These are phyloP conservation scores for Aspergillus fructus DNA, from an alignment of 2,329 filamentous ascomycete species.

Conservation along the genomic window DNA sequence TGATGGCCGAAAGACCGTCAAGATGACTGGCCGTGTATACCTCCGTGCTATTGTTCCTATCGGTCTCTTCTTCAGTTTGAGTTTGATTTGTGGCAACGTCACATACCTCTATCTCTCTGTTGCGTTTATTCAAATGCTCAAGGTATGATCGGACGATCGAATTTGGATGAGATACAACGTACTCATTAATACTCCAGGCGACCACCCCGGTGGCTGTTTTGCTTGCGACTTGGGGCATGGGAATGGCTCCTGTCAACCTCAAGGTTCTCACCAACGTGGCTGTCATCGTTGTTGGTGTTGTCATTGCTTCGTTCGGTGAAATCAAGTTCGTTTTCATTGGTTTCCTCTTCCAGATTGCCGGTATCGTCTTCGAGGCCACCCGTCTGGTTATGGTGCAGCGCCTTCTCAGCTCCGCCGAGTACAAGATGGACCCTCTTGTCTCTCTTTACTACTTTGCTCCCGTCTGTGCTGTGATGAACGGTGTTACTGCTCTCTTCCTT, in stretches of 20 bases:
- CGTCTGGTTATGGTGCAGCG: conserved; percentile 84
- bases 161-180: not conserved
- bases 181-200: conserved; percentile 56
- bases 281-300: conserved; percentile 88
- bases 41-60: conserved; percentile 91
- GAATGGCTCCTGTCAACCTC: conserved; percentile 78
- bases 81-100: conserved; percentile 92
- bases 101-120: conserved; percentile 93
- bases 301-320: conserved; percentile 93
- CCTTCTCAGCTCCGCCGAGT: conserved; percentile 72
- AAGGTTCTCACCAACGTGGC: conserved; percentile 91
- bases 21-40: conserved; percentile 95
- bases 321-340: conserved; percentile 76
- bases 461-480: conserved; percentile 79
- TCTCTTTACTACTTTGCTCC: conserved; percentile 89
- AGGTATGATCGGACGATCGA: conserved; percentile 56
- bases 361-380: conserved; percentile 77
- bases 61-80: conserved; percentile 91
- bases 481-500: conserved; percentile 65
- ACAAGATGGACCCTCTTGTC: conserved; percentile 86
- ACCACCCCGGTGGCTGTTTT: conserved; percentile 94
- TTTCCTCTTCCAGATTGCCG: conserved; percentile 69
- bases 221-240: conserved; percentile 82
- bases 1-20: conserved; percentile 91
- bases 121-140: conserved; percentile 98